A percentile compares a stretch with the other conserved stretches of the same genome.
These are phyloP conservation scores for Mediolabrus comicus DNA, from an alignment of 108 stramenopile genomes.

Conservation along the genomic window DNA sequence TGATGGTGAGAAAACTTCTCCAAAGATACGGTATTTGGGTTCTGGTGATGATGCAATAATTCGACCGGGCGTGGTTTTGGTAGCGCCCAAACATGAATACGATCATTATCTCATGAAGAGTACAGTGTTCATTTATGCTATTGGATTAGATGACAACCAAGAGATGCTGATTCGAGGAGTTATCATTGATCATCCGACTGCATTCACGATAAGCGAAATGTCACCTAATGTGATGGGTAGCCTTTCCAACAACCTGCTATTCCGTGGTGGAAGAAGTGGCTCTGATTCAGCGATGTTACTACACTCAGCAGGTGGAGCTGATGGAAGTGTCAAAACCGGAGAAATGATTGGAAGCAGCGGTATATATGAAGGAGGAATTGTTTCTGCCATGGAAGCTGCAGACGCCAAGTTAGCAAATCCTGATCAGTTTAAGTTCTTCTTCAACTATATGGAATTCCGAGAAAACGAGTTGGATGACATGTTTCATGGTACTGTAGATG, in stretches of 20 bases:
- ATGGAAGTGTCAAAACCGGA: slow-evolving; percentile 35
- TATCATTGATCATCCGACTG: slow-evolving; percentile 82
- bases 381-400: slow-evolving; percentile 44
- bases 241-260: slow-evolving; percentile 55
- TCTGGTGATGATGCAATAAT: slow-evolving; percentile 72
- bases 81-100: slow-evolving; percentile 75
- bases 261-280: slow-evolving; percentile 74
- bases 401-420: slow-evolving; percentile 44
- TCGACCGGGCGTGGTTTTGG: slow-evolving; percentile 64
- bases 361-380: slow-evolving; percentile 76
- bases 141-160: slow-evolving; percentile 67
- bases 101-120: slow-evolving; percentile 75
- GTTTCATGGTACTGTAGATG: slow-evolving; percentile 51
- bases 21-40: slow-evolving; percentile 54
- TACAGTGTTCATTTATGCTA: slow-evolving; percentile 78
- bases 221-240: slow-evolving; percentile 46
- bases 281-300: slow-evolving; percentile 61
- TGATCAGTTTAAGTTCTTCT: slow-evolving; percentile 76
- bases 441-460: slow-evolving; percentile 75
- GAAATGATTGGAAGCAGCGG: slow-evolving; percentile 72
- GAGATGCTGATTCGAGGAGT: slow-evolving; percentile 79
- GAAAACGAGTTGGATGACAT: slow-evolving; percentile 77
- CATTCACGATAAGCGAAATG: slow-evolving; percentile 82
- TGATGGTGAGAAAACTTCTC: background rate
- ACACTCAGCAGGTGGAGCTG: slow-evolving; percentile 56